Conservation (phyloP, 345 rosid genomes). For the Anastatica hierochuntica region DNA sequence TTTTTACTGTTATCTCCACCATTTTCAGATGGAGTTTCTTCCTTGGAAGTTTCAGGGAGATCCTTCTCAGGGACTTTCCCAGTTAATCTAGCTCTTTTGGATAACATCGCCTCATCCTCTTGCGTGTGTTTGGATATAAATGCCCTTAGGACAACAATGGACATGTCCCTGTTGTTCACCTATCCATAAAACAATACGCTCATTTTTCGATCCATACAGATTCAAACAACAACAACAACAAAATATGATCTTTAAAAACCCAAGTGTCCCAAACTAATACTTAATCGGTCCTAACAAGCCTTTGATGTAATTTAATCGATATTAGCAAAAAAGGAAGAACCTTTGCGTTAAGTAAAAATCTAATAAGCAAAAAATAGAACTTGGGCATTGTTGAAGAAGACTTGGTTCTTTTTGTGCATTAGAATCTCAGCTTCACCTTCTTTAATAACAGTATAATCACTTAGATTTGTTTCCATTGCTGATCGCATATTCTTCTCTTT, state of each 20-base stretch:
- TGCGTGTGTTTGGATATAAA: conserved; percentile 55
- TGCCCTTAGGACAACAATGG: conserved; percentile 78
- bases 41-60: conserved; percentile 23
- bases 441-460: conserved; percentile 60
- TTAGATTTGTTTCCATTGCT: conserved; percentile 41
- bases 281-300: too few relatives aligned
- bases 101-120: conserved; percentile 52
- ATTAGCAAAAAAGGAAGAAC: too few relatives aligned
- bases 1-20: conserved; percentile 6
- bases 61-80: conserved; percentile 33
- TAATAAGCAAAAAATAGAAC: conserved; percentile 22
- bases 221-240: too few relatives aligned
- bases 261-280: background rate
- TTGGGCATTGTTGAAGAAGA: conserved; percentile 93
- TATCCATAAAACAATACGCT: conserved; percentile 21
- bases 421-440: conserved; percentile 99
- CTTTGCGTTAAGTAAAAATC: too few relatives aligned
- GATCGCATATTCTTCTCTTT: background rate
- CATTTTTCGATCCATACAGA: too few relatives aligned
- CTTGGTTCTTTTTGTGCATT: conserved; percentile 83
- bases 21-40: conserved; percentile 27
- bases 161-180: conserved; percentile 92
- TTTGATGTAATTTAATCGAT: too few relatives aligned
- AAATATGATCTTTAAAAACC: too few relatives aligned
- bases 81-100: conserved; percentile 43